These are phyloP conservation scores for Clavulina sp. DNA, from an alignment of 768 basidiomycete genomes.

Conservation along the genomic window DNA sequence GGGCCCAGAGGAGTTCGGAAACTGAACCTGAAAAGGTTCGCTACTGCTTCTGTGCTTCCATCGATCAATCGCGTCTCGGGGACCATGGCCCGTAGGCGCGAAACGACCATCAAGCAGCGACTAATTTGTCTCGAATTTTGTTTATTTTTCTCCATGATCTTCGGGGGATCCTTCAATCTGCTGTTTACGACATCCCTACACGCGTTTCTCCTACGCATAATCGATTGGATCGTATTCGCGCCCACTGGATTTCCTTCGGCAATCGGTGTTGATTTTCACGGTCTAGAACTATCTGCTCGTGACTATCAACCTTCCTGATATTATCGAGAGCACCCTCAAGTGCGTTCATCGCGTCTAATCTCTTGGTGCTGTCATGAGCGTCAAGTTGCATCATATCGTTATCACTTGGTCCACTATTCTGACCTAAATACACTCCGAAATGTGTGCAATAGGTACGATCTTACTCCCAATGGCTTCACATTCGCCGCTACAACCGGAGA, in stretches of 20 bases:
- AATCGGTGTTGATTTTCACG: not conserved
- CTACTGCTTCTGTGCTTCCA: not conserved
- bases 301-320: constrained; percentile 69
- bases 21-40: constrained; percentile 47
- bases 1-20: constrained; percentile 82
- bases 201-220: not conserved
- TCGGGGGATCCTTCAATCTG: not conserved
- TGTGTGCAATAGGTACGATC: too few species aligned
- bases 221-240: not conserved
- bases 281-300: constrained; percentile 72
- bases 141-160: not conserved
- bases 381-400: too few species aligned
- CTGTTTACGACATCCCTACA: not conserved
- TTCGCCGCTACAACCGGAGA: constrained; percentile 49
- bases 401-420: too few species aligned
- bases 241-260: not conserved
- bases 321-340: constrained; percentile 37
- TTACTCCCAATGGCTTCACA: constrained; percentile 38
- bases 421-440: too few species aligned
- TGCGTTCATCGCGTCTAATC: too few species aligned
- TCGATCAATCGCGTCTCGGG: too few species aligned
- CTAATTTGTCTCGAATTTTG: not conserved
- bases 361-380: too few species aligned
- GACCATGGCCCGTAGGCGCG: too few species aligned
- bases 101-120: too few species aligned